phyloP scores from a whole-genome alignment of 1,139 yeast species.

The Yamadazyma conglobata region DNA sequence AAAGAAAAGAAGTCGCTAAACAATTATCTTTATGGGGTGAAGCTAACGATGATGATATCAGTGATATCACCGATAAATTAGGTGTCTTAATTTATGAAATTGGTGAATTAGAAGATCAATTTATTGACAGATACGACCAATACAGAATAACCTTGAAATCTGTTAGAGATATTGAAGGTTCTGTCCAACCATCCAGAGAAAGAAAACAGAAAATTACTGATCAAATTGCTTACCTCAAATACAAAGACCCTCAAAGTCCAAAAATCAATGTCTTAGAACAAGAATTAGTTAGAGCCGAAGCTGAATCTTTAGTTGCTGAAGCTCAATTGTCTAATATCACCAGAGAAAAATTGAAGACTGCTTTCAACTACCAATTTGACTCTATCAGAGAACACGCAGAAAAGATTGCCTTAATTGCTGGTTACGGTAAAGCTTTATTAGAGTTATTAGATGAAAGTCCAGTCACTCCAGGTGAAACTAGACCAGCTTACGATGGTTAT shows the following conservation, averaged over 20 bases:
- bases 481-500: conserved; percentile 85
- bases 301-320: conserved; percentile 86
- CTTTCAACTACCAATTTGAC: conserved; percentile 80
- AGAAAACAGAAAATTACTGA: conserved; percentile 84
- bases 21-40: conserved; percentile 86
- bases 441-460: conserved; percentile 82
- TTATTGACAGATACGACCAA: conserved; percentile 82
- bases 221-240: conserved; percentile 77
- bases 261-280: conserved; percentile 80
- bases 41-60: conserved; percentile 77
- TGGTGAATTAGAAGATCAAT: conserved; percentile 86
- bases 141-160: conserved; percentile 79
- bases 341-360: conserved; percentile 82
- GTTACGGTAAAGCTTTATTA: conserved; percentile 82
- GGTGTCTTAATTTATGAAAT: conserved; percentile 79
- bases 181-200: conserved; percentile 84
- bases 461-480: conserved; percentile 87
- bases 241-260: conserved; percentile 82
- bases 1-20: conserved; percentile 79
- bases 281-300: conserved; percentile 87
- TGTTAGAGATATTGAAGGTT: conserved; percentile 79
- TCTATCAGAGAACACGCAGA: conserved; percentile 80
- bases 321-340: conserved; percentile 86
- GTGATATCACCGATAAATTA: conserved; percentile 81
- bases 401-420: conserved; percentile 81